phyloP scores from a whole-genome alignment of 1,139 yeast species.

The Geotrichum fermentans region DNA sequence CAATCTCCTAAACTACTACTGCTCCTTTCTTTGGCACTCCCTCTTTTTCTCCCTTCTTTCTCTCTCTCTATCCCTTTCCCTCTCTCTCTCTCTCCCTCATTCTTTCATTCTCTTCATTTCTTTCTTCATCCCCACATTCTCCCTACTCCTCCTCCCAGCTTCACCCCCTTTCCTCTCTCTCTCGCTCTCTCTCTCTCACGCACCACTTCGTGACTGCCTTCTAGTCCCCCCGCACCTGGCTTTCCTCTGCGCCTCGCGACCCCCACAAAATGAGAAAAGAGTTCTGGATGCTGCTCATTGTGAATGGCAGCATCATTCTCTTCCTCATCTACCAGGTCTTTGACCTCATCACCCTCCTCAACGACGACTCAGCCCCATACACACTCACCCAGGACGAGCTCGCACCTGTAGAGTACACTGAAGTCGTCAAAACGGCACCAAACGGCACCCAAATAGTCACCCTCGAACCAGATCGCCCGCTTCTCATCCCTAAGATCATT shows the following conservation, averaged over 20 bases:
- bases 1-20: too few relatives aligned
- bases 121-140: background rate
- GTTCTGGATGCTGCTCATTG: constrained; percentile 29
- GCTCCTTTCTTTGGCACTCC: background rate
- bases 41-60: background rate
- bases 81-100: background rate
- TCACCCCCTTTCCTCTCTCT: background rate
- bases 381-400: constrained; percentile 58
- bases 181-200: too few relatives aligned
- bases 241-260: background rate
- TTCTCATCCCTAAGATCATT: constrained; percentile 75
- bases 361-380: constrained; percentile 66
- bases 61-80: background rate
- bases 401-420: constrained; percentile 29
- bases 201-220: too few relatives aligned
- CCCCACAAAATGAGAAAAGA: constrained; percentile 29
- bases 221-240: background rate
- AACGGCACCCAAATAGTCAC: background rate
- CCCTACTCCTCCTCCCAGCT: background rate
- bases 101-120: background rate
- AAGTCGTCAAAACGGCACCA: constrained; percentile 16
- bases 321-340: constrained; percentile 60
- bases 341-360: constrained; percentile 68
- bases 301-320: constrained; percentile 42
- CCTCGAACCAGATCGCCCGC: constrained; percentile 24